These are phyloP conservation scores for Limonomyces culmigenus DNA, from an alignment of 1,284 basidiomycete species.

Conservation along the genomic window DNA sequence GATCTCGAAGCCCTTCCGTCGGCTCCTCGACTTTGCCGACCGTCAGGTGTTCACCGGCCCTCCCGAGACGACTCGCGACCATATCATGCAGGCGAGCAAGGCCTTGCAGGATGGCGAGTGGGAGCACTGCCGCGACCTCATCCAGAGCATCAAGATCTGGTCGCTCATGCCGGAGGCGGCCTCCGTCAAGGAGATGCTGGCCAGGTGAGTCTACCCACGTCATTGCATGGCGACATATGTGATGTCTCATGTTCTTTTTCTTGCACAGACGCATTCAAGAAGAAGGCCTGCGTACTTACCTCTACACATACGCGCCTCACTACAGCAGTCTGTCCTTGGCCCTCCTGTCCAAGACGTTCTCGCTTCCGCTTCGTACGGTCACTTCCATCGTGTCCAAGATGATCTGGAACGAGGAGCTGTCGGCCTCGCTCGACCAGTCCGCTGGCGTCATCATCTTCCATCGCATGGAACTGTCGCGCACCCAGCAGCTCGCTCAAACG, in stretches of 20 bases:
- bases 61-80: conserved; percentile 95
- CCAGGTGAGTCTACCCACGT: conserved; percentile 42
- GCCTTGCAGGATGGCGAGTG: conserved; percentile 94
- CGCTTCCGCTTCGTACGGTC: conserved; percentile 62
- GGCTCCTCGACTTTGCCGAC: conserved; percentile 93
- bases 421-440: conserved; percentile 86
- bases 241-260: conserved; percentile 4
- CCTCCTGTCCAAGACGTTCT: conserved; percentile 80
- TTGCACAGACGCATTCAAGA: conserved; percentile 81
- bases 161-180: conserved; percentile 81
- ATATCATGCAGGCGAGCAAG: conserved; percentile 98
- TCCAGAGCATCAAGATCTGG: conserved; percentile 97
- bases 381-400: conserved; percentile 93
- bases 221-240: conserved; percentile 3
- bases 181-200: conserved; percentile 88
- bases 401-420: conserved; percentile 97
- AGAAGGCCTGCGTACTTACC: conserved; percentile 90
- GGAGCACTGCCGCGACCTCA: conserved; percentile 86
- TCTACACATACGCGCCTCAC: conserved; percentile 95
- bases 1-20: conserved; percentile 90
- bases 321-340: conserved; percentile 85
- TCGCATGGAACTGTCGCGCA: conserved; percentile 72
- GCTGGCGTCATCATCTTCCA: conserved; percentile 82
- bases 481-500: conserved; percentile 80
- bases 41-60: conserved; percentile 97